Percentiles rank a stretch among this genome's conserved stretches.
Evolutionary conservation across 2,329 filamentous ascomycete species (phyloP).

Genomic region (Fusarium decemcellulare): DNA sequence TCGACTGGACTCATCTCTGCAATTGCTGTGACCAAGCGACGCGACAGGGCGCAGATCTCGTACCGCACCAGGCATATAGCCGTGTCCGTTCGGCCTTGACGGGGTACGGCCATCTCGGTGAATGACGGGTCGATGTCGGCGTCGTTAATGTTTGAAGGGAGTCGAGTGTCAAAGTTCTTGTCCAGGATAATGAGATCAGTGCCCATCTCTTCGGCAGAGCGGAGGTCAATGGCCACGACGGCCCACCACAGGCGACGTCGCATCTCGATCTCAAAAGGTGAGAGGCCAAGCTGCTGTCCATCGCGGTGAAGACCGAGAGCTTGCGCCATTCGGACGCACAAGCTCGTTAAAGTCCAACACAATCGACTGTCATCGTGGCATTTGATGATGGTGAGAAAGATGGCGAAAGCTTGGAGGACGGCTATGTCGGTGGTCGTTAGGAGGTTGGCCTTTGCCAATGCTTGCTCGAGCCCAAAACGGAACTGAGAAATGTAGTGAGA

Average conservation of each 20-base stretch:
- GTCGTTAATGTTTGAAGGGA: slow-evolving; percentile 39
- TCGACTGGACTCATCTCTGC: slow-evolving; percentile 36
- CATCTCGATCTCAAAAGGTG: slow-evolving; percentile 42
- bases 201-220: slow-evolving; percentile 38
- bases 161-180: slow-evolving; percentile 36
- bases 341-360: slow-evolving; percentile 36
- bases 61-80: slow-evolving; percentile 35
- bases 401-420: slow-evolving; percentile 36
- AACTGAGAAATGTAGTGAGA: slow-evolving; percentile 36
- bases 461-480: slow-evolving; percentile 40
- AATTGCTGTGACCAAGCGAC: slow-evolving; percentile 31
- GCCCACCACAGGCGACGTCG: slow-evolving; percentile 41
- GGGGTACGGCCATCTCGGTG: slow-evolving; percentile 28
- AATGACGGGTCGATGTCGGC: slow-evolving; percentile 37
- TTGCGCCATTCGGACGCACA: slow-evolving; percentile 37
- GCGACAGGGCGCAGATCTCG: slow-evolving; percentile 31
- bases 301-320: slow-evolving; percentile 39
- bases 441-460: slow-evolving; percentile 38
- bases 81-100: slow-evolving; percentile 36
- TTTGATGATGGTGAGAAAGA: slow-evolving; percentile 37
- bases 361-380: slow-evolving; percentile 39
- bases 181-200: slow-evolving; percentile 37
- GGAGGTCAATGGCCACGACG: slow-evolving; percentile 35
- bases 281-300: slow-evolving; percentile 29
- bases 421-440: slow-evolving; percentile 38